A percentile compares a stretch with the other conserved stretches of the same genome.
phyloP scores from a whole-genome alignment of 768 basidiomycete species.

The Tulasnella sp. region DNA sequence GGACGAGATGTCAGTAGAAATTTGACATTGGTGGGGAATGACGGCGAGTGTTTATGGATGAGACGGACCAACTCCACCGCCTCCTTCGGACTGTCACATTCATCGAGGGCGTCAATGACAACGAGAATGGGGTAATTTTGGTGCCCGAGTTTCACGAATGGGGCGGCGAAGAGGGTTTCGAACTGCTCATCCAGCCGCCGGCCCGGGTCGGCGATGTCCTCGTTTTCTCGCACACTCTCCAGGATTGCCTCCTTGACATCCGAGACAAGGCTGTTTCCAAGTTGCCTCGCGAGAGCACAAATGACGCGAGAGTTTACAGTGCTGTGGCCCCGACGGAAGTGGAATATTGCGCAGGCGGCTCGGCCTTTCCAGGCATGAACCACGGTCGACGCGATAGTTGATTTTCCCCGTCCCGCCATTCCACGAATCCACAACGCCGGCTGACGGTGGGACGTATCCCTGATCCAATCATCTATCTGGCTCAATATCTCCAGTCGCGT shows the following conservation, averaged over 20 bases:
- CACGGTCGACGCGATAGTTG: neutral
- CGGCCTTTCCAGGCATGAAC: neutral
- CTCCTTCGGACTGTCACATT: neutral
- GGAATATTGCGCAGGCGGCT: neutral
- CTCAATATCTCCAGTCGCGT: too few relatives aligned
- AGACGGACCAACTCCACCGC: neutral
- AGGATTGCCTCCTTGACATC: neutral
- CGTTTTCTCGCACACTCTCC: neutral
- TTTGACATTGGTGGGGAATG: neutral
- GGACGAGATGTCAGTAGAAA: neutral
- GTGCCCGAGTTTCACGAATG: neutral
- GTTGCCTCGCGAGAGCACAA: neutral
- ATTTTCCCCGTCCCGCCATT: neutral
- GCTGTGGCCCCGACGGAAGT: neutral
- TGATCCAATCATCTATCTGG: too few relatives aligned
- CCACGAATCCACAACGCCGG: neutral
- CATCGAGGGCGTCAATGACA: neutral
- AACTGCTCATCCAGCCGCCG: neutral
- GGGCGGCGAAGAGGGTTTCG: neutral
- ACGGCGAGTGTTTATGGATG: neutral
- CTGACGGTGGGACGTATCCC: too few relatives aligned
- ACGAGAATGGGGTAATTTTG: neutral
- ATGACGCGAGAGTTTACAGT: neutral
- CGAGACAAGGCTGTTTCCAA: neutral
- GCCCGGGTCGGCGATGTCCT: neutral